Base-by-base conservation (phyloP, 768 basidiomycete genomes). In the Serendipita indica region DNA sequence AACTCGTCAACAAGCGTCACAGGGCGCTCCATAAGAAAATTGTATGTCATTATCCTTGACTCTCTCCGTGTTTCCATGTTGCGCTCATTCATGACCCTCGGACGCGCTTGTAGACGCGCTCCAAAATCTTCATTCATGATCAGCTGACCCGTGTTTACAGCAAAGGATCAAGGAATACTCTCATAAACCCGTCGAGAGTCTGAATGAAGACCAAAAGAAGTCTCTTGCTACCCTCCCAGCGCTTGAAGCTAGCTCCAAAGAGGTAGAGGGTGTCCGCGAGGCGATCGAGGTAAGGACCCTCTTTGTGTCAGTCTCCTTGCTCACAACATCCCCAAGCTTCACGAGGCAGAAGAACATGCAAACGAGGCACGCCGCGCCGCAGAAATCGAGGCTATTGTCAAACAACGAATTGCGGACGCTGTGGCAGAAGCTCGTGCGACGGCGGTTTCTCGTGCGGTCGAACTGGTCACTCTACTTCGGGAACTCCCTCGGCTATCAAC, bases 131-230 rank as follows among this genome's bases (percentile, higher is more conserved):
- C 39, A 37, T 57, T n/a, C 33, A 10, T n/a, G n/a, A n/a, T n/a
- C 43, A 28, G 16, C n/a, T 56, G 43, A n/a, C 32, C 14, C 37
- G 57, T 39, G 57, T 25, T 59, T 60, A 35, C 63, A 93, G 92
- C 74, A 76, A 61, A 81, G 90, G 62, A 79, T 89, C 74, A 73
- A 81, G 46, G 71, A 73, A 10, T 92, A 94, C 68, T 78, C 84
- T 30, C 65, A 79, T 2, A 83, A 78, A 18, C 80, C 82, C 27
- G 69, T 76, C 2, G 81, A 82, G 58, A 84, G 84, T 65, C 78
- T 93, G 58, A 89, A 94, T 62, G 87, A 90, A 39, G 92, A 94
- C 70, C 91, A 96, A 72, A 84, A 77, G 63, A 80, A 82, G 33
- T 74, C 78, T 1, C 65, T 92, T 57, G 84, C 80, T 63, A 82